These are phyloP conservation scores for Paradendryphiella salina DNA, from an alignment of 2,329 filamentous ascomycete genomes.

Conservation along the genomic window DNA sequence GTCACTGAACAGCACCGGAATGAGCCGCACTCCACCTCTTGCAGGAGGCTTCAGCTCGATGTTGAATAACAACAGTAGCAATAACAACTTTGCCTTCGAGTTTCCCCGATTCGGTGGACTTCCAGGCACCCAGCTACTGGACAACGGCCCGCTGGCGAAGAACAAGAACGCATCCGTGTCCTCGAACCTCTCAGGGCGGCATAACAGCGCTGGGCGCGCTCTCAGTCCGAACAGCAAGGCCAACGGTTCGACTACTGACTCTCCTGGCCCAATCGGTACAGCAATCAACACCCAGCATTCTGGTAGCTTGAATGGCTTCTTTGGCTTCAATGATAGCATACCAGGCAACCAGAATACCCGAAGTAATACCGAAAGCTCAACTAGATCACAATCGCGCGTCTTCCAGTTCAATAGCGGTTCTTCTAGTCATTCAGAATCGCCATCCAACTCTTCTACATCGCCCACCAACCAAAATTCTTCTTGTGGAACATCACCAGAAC, in stretches of 20 bases:
- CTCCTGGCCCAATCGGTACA: slow-evolving; percentile 34
- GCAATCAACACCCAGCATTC: slow-evolving; percentile 46
- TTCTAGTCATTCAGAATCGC: slow-evolving; percentile 54
- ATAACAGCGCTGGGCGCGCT: slow-evolving; percentile 41
- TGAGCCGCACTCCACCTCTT: slow-evolving; percentile 54
- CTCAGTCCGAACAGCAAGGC: slow-evolving; percentile 45
- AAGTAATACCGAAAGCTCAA: slow-evolving; percentile 50
- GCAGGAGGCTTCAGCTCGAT: slow-evolving; percentile 51
- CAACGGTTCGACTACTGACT: slow-evolving; percentile 30
- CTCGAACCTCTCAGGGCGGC: slow-evolving; percentile 31
- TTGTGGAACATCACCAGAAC: slow-evolving; percentile 78
- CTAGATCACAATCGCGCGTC: slow-evolving; percentile 49
- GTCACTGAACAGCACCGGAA: slow-evolving; percentile 59
- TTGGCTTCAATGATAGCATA: slow-evolving; percentile 25
- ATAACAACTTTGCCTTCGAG: slow-evolving; percentile 90
- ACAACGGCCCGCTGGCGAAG: slow-evolving; percentile 49
- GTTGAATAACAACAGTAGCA: slow-evolving; percentile 61
- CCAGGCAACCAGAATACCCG: slow-evolving; percentile 19
- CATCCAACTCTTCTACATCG: slow-evolving; percentile 56
- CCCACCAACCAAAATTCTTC: slow-evolving; percentile 58
- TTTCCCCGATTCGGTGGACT: slow-evolving; percentile 91
- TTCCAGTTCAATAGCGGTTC: slow-evolving; percentile 57
- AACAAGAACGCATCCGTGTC: slow-evolving; percentile 34
- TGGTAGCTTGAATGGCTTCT: slow-evolving; percentile 36
- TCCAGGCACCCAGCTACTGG: slow-evolving; percentile 58